Evolutionary conservation across 345 rosid species (phyloP), one percentile per base, ranked within the genome.

Genomic region (Arabidopsis arenosa): DNA sequence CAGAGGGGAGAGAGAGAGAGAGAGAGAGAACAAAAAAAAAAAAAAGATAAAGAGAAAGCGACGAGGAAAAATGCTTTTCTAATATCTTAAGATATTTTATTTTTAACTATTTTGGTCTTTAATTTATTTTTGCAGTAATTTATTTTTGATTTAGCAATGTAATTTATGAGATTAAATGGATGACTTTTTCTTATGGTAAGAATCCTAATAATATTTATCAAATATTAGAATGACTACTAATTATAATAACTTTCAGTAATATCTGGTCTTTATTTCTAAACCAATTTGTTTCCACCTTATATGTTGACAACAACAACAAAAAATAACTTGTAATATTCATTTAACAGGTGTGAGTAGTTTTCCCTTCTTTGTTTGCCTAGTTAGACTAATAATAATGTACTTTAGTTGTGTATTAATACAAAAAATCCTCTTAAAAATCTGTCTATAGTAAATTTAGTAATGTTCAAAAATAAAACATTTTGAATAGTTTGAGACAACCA

Each of bases 1-100:
- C 55, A 15, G 17, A 47, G 63, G 40, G 26, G 18, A 49, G 39
- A 15, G 7, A 28, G 7, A 61, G 39, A 28, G 23, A n/a, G 5
- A 17, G 10, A 1, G 7, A 23, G 36, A 6, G n/a, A n/a, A n/a
- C n/a, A 47, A 2, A 6, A 35, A 7, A 1, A 1, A 18, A 4
- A 43, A 0, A 28, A 14, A 48, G 32, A 61, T 11, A 32, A 52
- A 53, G 40, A 17, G 54, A 65, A 65, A 44, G 49, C 56, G 63
- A 54, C 64, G 70, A 64, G 64, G 36, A 53, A 41, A 53, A 8
- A 43, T 62, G 2, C 32, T 62, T 61, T 40, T n/a, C 9, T 39
- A 37, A 37, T 37, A 37, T 21, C 40, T 15, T 72, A 7, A n/a
- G 9, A 51, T 62, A 51, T 61, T 41, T 52, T 62, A 52, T 28